These are phyloP conservation scores for Cornus kousa DNA, from an alignment of 148 eudicot species.

Conservation along the genomic window DNA sequence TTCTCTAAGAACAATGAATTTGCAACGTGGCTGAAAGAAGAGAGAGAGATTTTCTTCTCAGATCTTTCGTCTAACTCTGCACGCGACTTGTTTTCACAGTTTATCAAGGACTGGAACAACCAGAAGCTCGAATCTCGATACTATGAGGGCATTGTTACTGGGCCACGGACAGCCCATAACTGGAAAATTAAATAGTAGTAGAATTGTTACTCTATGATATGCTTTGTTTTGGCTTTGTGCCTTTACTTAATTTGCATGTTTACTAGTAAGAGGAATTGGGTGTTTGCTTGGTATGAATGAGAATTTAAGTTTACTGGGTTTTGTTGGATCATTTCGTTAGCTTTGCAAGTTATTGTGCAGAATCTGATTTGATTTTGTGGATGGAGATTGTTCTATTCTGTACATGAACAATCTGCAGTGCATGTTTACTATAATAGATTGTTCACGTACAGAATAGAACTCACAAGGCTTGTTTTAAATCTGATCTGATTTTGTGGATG, in stretches of 20 bases:
- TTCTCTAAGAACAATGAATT: slow-evolving; percentile 93
- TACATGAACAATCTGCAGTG: too few relatives aligned
- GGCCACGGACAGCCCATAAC: slow-evolving; percentile 73
- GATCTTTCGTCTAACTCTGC: slow-evolving; percentile 82
- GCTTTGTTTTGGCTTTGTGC: not conserved
- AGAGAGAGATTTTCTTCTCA: slow-evolving; percentile 70
- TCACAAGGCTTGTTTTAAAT: too few relatives aligned
- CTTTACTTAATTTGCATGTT: not conserved
- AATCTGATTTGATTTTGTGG: too few relatives aligned
- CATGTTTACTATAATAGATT: too few relatives aligned
- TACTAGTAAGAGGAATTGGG: not conserved
- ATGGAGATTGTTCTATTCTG: too few relatives aligned
- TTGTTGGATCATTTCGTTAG: not conserved
- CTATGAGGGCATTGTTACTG: slow-evolving; percentile 74
- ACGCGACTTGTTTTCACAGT: slow-evolving; percentile 58
- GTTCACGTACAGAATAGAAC: too few relatives aligned
- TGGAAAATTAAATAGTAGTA: slow-evolving; percentile 68
- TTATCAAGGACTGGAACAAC: slow-evolving; percentile 71
- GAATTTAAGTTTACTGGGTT: not conserved
- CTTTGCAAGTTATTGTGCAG: not conserved
- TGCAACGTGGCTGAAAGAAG: slow-evolving; percentile 87
- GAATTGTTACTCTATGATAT: not conserved
- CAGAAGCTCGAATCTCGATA: slow-evolving; percentile 57
- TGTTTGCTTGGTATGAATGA: not conserved
- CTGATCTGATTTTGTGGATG: too few relatives aligned